Evolutionary conservation across 306 rosid species (phyloP).

Genomic region (Prunus campanulata): DNA sequence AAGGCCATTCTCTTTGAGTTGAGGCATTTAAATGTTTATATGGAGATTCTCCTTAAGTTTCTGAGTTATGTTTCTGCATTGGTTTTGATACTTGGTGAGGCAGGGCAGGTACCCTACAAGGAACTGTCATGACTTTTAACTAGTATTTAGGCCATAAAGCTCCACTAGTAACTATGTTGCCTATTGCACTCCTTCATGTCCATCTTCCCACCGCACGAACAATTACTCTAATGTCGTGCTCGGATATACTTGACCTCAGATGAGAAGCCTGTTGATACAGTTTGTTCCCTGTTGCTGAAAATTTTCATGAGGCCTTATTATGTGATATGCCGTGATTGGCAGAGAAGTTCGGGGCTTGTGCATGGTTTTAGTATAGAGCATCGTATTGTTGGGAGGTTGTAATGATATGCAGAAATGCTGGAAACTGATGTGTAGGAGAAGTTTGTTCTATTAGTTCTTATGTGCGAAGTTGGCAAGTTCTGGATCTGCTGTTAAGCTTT

Average conservation of each 20-base stretch:
- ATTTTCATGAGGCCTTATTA: constrained; percentile 1
- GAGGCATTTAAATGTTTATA: constrained; percentile 5
- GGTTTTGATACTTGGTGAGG: constrained; percentile 11
- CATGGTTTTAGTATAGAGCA: background rate
- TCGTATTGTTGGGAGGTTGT: background rate
- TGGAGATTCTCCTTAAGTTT: constrained; percentile 13
- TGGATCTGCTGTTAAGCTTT: background rate
- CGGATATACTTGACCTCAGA: background rate
- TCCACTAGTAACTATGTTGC: constrained; percentile 10
- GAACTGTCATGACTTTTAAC: background rate
- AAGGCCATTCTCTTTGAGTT: constrained; percentile 2
- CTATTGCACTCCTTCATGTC: constrained; percentile 1
- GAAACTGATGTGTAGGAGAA: background rate
- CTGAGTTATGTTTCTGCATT: constrained; percentile 6
- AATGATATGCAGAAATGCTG: background rate
- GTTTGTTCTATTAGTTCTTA: background rate
- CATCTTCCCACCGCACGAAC: background rate
- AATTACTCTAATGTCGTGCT: background rate
- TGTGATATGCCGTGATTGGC: constrained; percentile 6
- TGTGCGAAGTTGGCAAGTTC: background rate
- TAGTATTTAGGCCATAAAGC: constrained; percentile 5
- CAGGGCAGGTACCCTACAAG: constrained; percentile 23
- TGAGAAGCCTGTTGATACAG: constrained; percentile 12
- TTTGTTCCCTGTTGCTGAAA: constrained; percentile 4
- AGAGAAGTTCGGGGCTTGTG: background rate